Base-by-base conservation (phyloP, 768 basidiomycete genomes). In the Terana coerulea region DNA sequence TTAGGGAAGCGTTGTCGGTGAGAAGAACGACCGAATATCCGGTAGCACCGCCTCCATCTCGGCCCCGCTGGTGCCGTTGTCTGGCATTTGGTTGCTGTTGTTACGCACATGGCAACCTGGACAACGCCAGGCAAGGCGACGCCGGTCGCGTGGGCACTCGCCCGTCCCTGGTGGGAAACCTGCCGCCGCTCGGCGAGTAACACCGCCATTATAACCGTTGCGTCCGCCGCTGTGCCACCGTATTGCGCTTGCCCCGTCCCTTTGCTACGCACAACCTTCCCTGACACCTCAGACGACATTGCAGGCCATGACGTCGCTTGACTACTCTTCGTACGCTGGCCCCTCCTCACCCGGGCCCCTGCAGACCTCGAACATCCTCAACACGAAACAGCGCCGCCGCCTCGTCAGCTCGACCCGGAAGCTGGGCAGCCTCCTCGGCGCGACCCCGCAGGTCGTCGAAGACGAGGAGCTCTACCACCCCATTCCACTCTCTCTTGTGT, bases 351-450 rank as follows among this genome's bases (percentile, higher is more conserved):
- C 48, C 19, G n/a, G n/a, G n/a, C 51, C 50, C 9, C 48, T 47
- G 15, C 52, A 42, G 22, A 57, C 56, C 8, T 37, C 25, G 19
- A 49, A 57, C 31, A 12, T 21, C 9, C 47, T 57, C 26, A 37
- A 53, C 31, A 30, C 15, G n/a, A 43, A 49, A n/a, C 35, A 53
- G 49, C 56, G 56, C 11, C 37, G 19, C 24, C 52, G 56, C 19
- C 49, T 57, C 26, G 51, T 57, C 39, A 47, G 52, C 39, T 51
- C 52, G 5, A 51, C 56, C 3, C 19, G 56, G 15, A 57, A 57
- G 39, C 33, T 57, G 15, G 56, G 51, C 8, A 48, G 48, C 9
- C 29, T 57, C 11, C 41, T 57, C 17, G 56, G 56, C 3, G 47
- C 52, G 7, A 54, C 52, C 2, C 56, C 52, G 7, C 39, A 43